A percentile compares a stretch with the other conserved stretches of the same genome.
phyloP scores from a whole-genome alignment of 495 filamentous ascomycete genomes.

The Thermothielavioides terrestris region DNA sequence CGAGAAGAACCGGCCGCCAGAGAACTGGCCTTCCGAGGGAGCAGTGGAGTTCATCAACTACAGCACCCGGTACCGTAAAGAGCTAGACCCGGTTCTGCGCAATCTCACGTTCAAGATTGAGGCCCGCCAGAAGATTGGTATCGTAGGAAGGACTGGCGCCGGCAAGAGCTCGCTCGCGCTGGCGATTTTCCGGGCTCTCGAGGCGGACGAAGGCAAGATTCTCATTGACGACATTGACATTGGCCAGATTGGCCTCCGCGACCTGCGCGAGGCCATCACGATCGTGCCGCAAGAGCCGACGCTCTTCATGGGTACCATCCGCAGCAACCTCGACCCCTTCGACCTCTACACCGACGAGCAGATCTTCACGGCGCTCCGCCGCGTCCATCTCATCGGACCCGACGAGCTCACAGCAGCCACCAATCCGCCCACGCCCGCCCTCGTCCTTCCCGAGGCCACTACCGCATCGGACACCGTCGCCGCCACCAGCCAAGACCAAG shows the following conservation, averaged over 20 bases:
- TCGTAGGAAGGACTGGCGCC: constrained; percentile 92
- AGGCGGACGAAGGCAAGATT: constrained; percentile 86
- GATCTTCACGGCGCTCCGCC: constrained; percentile 76
- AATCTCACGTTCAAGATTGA: constrained; percentile 79
- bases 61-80: constrained; percentile 77
- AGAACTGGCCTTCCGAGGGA: constrained; percentile 79
- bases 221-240: constrained; percentile 87
- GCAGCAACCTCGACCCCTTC: constrained; percentile 94
- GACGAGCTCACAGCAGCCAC: constrained; percentile 30
- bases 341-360: constrained; percentile 82
- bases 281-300: constrained; percentile 99
- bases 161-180: constrained; percentile 95
- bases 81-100: constrained; percentile 78
- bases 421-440: constrained; percentile 4
- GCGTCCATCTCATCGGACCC: constrained; percentile 80
- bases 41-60: constrained; percentile 82
- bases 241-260: constrained; percentile 75
- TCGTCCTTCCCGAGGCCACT: constrained; percentile 13
- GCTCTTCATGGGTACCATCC: constrained; percentile 90
- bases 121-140: constrained; percentile 86
- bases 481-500: constrained; percentile 7
- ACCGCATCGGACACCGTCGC: constrained; percentile 9
- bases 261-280: constrained; percentile 87
- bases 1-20: constrained; percentile 64
- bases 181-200: constrained; percentile 93